phyloP scores from a whole-genome alignment of 2,329 filamentous ascomycete species.

The Trichoderma citrinoviride region DNA sequence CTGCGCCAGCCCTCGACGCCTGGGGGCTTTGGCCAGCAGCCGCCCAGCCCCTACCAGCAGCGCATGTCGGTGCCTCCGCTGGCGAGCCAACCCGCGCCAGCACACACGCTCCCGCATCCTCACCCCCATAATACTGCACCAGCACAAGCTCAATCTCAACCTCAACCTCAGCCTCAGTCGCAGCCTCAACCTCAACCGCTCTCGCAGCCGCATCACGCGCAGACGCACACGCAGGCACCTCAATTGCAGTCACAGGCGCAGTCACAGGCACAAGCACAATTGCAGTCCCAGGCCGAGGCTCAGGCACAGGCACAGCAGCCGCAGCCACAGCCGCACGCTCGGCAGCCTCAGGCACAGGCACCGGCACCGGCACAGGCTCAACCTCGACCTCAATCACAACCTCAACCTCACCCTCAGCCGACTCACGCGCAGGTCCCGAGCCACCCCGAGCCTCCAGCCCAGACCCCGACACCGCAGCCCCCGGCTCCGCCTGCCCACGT shows the following conservation, averaged over 20 bases:
- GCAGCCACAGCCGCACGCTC: constrained; percentile 20
- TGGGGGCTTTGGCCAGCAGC: constrained; percentile 46
- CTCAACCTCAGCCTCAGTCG: constrained; percentile 22
- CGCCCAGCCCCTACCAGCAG: constrained; percentile 61
- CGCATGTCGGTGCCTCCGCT: constrained; percentile 33
- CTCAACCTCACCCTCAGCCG: neutral
- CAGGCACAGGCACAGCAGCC: constrained; percentile 29
- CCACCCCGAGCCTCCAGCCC: neutral
- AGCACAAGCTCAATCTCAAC: constrained; percentile 36
- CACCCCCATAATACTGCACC: neutral
- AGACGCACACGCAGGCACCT: neutral
- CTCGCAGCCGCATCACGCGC: constrained; percentile 27
- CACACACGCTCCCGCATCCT: constrained; percentile 26
- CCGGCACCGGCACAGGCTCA: constrained; percentile 28
- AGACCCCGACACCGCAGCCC: constrained; percentile 24
- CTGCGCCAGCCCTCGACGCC: constrained; percentile 44
- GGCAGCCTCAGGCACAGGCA: constrained; percentile 20
- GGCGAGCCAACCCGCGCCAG: constrained; percentile 30
- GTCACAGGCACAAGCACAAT: neutral
- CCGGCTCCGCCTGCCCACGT: constrained; percentile 23
- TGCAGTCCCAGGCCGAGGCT: constrained; percentile 18
- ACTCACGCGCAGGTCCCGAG: neutral
- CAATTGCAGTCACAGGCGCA: neutral
- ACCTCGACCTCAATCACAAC: constrained; percentile 20
- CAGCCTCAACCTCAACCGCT: constrained; percentile 27